Percentiles rank a stretch among this genome's conserved stretches.
phyloP scores from a whole-genome alignment of 2,329 filamentous ascomycete genomes.

The Xylaria digitata region DNA sequence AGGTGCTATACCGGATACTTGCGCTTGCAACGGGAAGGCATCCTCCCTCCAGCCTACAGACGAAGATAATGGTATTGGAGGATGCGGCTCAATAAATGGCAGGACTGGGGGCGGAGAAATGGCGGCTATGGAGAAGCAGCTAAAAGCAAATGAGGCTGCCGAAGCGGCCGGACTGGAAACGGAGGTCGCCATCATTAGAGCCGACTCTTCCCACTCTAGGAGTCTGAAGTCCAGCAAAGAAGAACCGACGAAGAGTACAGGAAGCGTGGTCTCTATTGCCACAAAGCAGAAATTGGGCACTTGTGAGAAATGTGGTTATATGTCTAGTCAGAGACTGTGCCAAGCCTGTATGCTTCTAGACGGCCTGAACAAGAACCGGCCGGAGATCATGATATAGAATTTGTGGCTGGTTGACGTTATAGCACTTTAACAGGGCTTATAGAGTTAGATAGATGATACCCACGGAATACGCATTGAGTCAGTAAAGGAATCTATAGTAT shows the following conservation, averaged over 20 bases:
- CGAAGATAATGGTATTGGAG: conserved; percentile 70
- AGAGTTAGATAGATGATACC: conserved; percentile 45
- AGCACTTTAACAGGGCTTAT: conserved; percentile 22
- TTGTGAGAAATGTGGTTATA: conserved; percentile 90
- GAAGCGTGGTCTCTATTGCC: conserved; percentile 47
- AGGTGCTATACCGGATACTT: conserved; percentile 61
- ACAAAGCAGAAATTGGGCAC: conserved; percentile 81
- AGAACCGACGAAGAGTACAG: conserved; percentile 44
- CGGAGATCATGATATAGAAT: conserved; percentile 65
- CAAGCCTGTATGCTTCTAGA: conserved; percentile 94
- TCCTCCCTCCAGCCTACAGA: conserved; percentile 47
- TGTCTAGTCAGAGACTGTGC: conserved; percentile 93
- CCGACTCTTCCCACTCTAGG: conserved; percentile 52
- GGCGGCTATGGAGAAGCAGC: conserved; percentile 80
- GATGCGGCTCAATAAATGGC: conserved; percentile 79
- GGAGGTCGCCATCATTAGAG: conserved; percentile 64
- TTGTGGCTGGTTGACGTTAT: conserved; percentile 25
- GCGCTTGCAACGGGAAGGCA: conserved; percentile 60
- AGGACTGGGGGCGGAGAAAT: conserved; percentile 78
- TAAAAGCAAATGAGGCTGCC: conserved; percentile 73
- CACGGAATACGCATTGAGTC: conserved; percentile 28
- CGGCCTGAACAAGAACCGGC: conserved; percentile 83
- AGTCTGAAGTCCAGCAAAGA: conserved; percentile 51
- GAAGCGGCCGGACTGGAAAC: conserved; percentile 70
- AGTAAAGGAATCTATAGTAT: conserved; percentile 38